Percentiles rank a stretch among this genome's conserved stretches.
phyloP scores from a whole-genome alignment of 2,329 filamentous ascomycete species.

The Albophoma yamanashiensis region DNA sequence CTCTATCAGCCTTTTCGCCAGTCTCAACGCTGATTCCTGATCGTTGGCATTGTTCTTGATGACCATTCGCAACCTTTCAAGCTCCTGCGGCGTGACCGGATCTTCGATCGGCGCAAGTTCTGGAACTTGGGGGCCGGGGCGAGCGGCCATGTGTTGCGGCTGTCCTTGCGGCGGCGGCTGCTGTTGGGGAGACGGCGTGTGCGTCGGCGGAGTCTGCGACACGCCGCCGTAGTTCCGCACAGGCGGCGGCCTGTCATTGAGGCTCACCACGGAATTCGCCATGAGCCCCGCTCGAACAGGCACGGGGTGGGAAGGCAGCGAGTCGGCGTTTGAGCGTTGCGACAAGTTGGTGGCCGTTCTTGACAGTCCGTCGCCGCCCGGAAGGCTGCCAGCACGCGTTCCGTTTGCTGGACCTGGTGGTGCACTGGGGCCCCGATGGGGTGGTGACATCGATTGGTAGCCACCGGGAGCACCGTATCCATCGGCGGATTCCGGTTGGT shows the following conservation, averaged over 20 bases:
- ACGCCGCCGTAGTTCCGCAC: conserved; percentile 44
- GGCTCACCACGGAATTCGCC: conserved; percentile 43
- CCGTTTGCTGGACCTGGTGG: conserved; percentile 13
- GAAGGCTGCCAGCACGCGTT: not conserved
- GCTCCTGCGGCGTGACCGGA: conserved; percentile 64
- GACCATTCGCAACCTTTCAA: conserved; percentile 61
- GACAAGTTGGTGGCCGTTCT: conserved; percentile 15
- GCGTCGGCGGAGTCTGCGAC: conserved; percentile 21
- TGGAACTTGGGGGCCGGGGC: not conserved
- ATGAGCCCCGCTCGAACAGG: conserved; percentile 54
- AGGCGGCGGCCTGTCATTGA: conserved; percentile 47
- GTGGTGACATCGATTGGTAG: conserved; percentile 16
- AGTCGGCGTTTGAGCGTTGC: conserved; percentile 28
- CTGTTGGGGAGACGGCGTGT: conserved; percentile 20
- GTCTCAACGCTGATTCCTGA: conserved; percentile 55
- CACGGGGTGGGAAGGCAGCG: conserved; percentile 48
- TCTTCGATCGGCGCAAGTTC: conserved; percentile 9
- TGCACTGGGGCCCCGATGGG: conserved; percentile 19
- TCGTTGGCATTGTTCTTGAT: conserved; percentile 66
- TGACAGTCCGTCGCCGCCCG: not conserved
- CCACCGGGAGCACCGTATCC: conserved; percentile 12
- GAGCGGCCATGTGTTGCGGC: conserved; percentile 7
- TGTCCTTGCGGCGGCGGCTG: conserved; percentile 18
- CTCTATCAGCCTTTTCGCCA: conserved; percentile 80
- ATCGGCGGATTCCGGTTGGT: conserved; percentile 13